Evolutionary conservation across 2,329 filamentous ascomycete genomes (phyloP).

Genomic region (Thielaviopsis populi): DNA sequence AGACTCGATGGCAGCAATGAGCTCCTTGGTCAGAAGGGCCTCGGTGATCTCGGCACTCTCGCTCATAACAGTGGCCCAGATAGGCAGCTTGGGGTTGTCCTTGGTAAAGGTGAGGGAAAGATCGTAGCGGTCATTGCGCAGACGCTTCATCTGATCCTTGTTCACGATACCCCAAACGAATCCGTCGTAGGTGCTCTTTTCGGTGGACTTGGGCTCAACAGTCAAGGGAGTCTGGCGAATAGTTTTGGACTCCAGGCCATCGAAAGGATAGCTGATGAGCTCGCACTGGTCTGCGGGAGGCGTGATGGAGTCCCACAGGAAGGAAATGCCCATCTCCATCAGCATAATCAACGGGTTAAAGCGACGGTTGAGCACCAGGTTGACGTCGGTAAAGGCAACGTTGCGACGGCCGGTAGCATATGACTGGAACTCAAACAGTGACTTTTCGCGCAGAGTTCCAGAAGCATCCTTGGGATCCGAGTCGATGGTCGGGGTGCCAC

Average conservation of each 20-base stretch:
- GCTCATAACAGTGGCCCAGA: constrained; percentile 88
- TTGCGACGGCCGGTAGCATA: constrained; percentile 92
- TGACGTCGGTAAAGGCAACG: constrained; percentile 76
- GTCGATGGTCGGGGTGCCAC: constrained; percentile 35
- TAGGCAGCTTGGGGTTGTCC: constrained; percentile 76
- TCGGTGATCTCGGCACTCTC: constrained; percentile 94
- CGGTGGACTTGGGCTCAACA: constrained; percentile 37
- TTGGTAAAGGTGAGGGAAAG: constrained; percentile 85
- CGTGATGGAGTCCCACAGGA: constrained; percentile 66
- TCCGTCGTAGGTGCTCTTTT: constrained; percentile 62
- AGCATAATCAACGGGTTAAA: constrained; percentile 58
- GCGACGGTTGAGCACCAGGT: constrained; percentile 65
- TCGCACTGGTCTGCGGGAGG: constrained; percentile 59
- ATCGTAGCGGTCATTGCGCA: constrained; percentile 89
- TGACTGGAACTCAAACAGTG: constrained; percentile 67
- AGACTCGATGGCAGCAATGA: constrained; percentile 61
- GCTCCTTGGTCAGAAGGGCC: constrained; percentile 68
- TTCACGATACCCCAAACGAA: constrained; percentile 95
- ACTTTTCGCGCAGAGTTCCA: constrained; percentile 64
- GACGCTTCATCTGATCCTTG: constrained; percentile 81
- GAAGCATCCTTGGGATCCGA: constrained; percentile 28
- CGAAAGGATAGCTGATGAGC: constrained; percentile 71
- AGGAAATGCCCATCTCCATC: constrained; percentile 52
- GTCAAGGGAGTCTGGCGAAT: constrained; percentile 51
- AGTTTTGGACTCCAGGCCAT: constrained; percentile 72